Evolutionary conservation across 116 monocot genomes (phyloP).

Genomic region (Dioscorea cayenensis): DNA sequence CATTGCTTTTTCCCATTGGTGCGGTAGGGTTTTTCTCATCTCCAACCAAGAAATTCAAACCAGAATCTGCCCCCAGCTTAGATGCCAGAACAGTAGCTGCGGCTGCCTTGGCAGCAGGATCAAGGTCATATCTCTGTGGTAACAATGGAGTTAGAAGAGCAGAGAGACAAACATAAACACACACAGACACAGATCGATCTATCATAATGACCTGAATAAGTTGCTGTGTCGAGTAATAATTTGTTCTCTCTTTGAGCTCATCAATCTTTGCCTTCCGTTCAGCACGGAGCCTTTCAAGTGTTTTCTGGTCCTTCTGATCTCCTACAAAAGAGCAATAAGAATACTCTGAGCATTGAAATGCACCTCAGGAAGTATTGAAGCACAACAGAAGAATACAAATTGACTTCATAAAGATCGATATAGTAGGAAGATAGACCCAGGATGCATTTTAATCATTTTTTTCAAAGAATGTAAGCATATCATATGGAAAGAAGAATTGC

Average conservation of each 20-base stretch:
- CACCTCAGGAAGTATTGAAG: neutral
- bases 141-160: neutral
- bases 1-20: conserved; percentile 32
- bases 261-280: conserved; percentile 88
- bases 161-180: neutral
- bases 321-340: conserved; percentile 28
- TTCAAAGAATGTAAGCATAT: no score
- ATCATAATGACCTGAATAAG: conserved; percentile 75
- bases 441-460: no score
- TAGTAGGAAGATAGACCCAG: no score
- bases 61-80: conserved; percentile 77
- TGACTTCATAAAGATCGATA: no score
- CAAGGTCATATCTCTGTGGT: conserved; percentile 82
- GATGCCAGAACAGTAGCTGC: conserved; percentile 90
- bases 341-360: neutral
- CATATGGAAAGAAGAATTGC: no score
- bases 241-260: conserved; percentile 95
- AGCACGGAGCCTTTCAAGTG: conserved; percentile 70
- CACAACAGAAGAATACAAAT: no score
- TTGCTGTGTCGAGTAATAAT: conserved; percentile 89
- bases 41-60: conserved; percentile 67
- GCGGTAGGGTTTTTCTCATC: conserved; percentile 43
- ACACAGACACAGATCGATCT: conserved; percentile 19
- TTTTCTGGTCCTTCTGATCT: conserved; percentile 76
- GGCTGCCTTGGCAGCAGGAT: conserved; percentile 90